Base-by-base conservation (phyloP, 768 basidiomycete genomes). In the Neoboletus subvelutipes region DNA sequence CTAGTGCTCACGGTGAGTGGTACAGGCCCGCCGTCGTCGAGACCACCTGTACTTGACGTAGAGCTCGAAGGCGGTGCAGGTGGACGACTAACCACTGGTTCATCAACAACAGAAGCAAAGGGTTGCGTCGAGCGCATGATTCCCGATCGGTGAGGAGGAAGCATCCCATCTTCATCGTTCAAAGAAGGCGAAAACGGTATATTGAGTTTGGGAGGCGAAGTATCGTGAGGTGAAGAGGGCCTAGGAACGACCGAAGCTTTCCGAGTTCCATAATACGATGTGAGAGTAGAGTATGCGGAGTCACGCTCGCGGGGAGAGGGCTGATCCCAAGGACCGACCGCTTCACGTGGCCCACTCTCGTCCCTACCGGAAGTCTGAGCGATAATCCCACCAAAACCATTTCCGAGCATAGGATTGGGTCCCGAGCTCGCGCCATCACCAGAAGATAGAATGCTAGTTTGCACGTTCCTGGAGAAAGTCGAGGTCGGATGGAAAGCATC, bases 401-500 rank as follows among this genome's bases (percentile, higher is more conserved):
- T 68, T 33, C 66, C 64, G 5, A 68, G 50, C n/a, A 69, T 45
- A 2, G 68, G 52, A 39, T 58, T 71, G 5, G 62, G 39, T 28
- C 64, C 64, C 1, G 43, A 31, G 24, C 43, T 53, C 24, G 52
- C 31, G 6, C 57, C 52, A 40, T 72, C 72, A 18, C 63, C 55
- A 18, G 71, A 41, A 37, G 68, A 64, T 20, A 72, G 59, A 52
- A 69, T 45, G 29, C 57, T 57, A 13, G 58, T 41, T n/a, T 71
- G 71, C 28, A 58, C 41, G 41, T 59, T 70, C 61, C 72, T 65
- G 17, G 71, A 61, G 26, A 66, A 28, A 9, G 66, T 18, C 1
- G 76, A 77, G 1, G 86, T 80, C 1, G 85, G 83, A 67, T 92
- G 86, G 76, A 92, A 94, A 2, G 90, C 87, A 64, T 94, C 91